phyloP scores from a whole-genome alignment of 495 filamentous ascomycete genomes.

The Hyaloscypha variabilis region DNA sequence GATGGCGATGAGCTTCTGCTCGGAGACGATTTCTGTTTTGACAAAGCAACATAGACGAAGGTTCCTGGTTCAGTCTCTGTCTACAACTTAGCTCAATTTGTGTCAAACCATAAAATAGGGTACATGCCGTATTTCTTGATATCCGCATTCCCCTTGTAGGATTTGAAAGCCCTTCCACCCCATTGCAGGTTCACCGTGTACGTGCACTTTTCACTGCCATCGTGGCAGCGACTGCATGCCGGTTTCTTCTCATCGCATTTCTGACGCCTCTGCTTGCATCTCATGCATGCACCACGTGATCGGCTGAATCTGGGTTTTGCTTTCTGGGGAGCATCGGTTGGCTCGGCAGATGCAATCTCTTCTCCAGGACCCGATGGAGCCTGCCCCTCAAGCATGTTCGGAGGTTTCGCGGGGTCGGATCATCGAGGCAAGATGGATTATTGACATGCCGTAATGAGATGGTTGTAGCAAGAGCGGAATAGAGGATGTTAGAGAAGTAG shows the following conservation, averaged over 20 bases:
- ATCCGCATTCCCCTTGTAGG: neutral
- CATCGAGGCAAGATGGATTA: too few relatives aligned
- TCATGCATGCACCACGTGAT: neutral
- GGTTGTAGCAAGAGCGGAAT: too few relatives aligned
- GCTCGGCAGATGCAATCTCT: too few relatives aligned
- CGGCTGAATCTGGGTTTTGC: conserved; percentile 2
- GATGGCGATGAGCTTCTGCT: neutral
- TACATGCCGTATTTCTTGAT: conserved; percentile 3
- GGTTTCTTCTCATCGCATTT: conserved; percentile 10
- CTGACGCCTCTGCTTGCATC: conserved; percentile 3
- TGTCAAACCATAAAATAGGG: too few relatives aligned
- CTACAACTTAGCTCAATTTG: too few relatives aligned
- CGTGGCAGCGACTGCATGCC: neutral
- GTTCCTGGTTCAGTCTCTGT: neutral
- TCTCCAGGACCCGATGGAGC: too few relatives aligned
- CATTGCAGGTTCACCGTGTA: neutral
- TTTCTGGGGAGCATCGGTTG: too few relatives aligned
- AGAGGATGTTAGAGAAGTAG: too few relatives aligned
- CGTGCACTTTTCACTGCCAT: neutral
- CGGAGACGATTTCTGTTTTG: neutral
- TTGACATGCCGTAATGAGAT: too few relatives aligned
- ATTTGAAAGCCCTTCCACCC: neutral
- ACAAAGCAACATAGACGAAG: neutral
- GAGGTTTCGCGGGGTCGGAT: too few relatives aligned
- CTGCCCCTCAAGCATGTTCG: too few relatives aligned